Base-by-base conservation (phyloP, 2,329 filamentous ascomycete species). In the Arthrobotrys sinensis region DNA sequence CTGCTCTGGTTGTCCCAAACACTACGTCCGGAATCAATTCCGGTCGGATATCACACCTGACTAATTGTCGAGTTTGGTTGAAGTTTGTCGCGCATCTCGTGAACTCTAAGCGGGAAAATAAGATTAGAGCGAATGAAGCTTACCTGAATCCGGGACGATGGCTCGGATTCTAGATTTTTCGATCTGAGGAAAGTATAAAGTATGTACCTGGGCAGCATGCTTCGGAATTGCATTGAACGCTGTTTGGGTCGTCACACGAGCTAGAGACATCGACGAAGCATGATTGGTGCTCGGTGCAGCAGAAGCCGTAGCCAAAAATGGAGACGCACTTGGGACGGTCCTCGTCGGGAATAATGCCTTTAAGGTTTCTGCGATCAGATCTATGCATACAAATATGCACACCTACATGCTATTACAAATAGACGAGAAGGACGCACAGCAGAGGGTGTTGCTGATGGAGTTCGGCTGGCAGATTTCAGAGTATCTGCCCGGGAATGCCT, bases 271-370 rank as follows among this genome's bases (percentile, higher is more conserved):
- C 63, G 28, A 40, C 63, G 32, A 50, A 52, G 45, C 63, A 52
- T 36, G 43, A 45, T 52, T 66, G 63, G 34, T 66, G 63, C 63
- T 66, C 63, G 63, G 63, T 66, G 63, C 63, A 66, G 19, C 45
- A 66, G 32, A 66, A 66, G n/a, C 63, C 63, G 34, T 66, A 66
- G 16, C 63, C 63, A 36, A 66, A 66, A 40, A 66, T 52, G n/a
- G 43, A 19, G 14, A 66, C 32, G 19, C 63, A 66, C 21, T 40
- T 66, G 19, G 63, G 40, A 21, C 63, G 45, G 46, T 50, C 14
- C 32, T 66, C 63, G 45, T 66, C 32, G 63, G 63, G 63, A 34
- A 52, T 66, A 21, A 48, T 66, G 32, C 45, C 63, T 52, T 50
- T 7, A 40, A 3, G 16, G 10, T 34, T 55, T 55, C 4, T 36